A percentile compares a stretch with the other conserved stretches of the same genome.
Evolutionary conservation across 2,329 filamentous ascomycete species (phyloP).

Genomic region (Elsinoe arachidis): DNA sequence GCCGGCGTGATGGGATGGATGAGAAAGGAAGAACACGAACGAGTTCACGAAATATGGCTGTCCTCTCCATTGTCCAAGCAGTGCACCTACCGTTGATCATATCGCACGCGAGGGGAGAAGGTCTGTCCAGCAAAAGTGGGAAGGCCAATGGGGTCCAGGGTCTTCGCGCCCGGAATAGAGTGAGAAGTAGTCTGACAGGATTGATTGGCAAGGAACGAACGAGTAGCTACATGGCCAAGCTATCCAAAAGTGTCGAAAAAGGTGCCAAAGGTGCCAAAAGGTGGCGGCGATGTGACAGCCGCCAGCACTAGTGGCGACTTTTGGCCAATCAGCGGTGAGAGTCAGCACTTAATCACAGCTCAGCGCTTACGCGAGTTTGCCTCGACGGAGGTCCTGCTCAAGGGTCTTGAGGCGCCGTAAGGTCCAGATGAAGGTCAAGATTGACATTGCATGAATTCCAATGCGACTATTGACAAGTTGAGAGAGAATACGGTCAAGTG

Average conservation of each 20-base stretch:
- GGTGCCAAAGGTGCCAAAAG: neutral
- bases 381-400: neutral
- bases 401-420: no score
- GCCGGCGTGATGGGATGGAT: neutral
- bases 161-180: constrained; percentile 13
- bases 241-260: neutral
- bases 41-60: neutral
- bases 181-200: constrained; percentile 9
- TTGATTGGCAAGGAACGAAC: constrained; percentile 9
- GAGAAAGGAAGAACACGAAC: neutral
- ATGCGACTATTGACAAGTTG: neutral
- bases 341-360: constrained; percentile 4
- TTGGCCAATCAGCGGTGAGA: constrained; percentile 4
- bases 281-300: neutral
- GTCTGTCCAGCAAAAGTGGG: neutral
- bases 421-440: neutral
- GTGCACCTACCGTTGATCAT: constrained; percentile 3
- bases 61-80: neutral
- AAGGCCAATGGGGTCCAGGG: neutral
- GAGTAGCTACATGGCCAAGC: constrained; percentile 9
- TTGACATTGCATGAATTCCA: neutral
- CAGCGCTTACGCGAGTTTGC: neutral
- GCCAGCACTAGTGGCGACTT: constrained; percentile 5
- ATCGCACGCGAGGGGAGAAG: neutral
- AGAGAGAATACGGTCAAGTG: neutral